Percentiles rank a stretch among this genome's conserved stretches.
Evolutionary conservation across 73 alveolate species (phyloP).

Genomic region (Paramecium caudatum): DNA sequence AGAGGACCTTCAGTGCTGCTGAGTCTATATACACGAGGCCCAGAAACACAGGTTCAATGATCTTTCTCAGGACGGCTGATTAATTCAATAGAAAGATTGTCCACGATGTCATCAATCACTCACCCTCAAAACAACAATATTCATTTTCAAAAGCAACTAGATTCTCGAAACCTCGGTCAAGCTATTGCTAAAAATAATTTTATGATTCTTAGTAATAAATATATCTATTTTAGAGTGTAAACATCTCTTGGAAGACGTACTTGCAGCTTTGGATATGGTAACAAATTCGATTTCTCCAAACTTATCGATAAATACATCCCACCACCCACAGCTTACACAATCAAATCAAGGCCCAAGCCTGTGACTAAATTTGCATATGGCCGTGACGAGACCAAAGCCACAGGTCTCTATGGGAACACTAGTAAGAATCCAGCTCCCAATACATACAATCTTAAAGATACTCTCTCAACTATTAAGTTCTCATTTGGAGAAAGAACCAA

Average conservation of each 20-base stretch:
- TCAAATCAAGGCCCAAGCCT: neutral
- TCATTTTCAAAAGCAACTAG: slow-evolving; percentile 54
- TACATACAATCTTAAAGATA: neutral
- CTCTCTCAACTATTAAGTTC: neutral
- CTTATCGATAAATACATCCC: slow-evolving; percentile 55
- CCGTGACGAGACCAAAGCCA: slow-evolving; percentile 18
- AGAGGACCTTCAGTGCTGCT: slow-evolving; percentile 46
- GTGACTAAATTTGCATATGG: slow-evolving; percentile 58
- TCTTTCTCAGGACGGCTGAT: slow-evolving; percentile 40
- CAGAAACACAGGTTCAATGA: slow-evolving; percentile 27
- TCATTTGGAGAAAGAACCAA: slow-evolving; percentile 69
- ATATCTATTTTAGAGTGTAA: neutral
- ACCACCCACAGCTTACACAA: slow-evolving; percentile 58
- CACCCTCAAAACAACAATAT: slow-evolving; percentile 42
- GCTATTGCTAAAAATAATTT: slow-evolving; percentile 54
- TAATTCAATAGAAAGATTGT: slow-evolving; percentile 55
- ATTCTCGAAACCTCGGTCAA: slow-evolving; percentile 62
- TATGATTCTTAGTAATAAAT: slow-evolving; percentile 38
- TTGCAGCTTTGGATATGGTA: slow-evolving; percentile 37
- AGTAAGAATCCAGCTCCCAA: slow-evolving; percentile 67
- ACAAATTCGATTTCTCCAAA: slow-evolving; percentile 32
- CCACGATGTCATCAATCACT: slow-evolving; percentile 51
- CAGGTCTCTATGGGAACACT: neutral
- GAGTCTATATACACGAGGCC: neutral
- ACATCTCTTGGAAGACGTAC: slow-evolving; percentile 29